Base-by-base conservation (phyloP, 345 rosid species). In the Pelargonium nanum region DNA sequence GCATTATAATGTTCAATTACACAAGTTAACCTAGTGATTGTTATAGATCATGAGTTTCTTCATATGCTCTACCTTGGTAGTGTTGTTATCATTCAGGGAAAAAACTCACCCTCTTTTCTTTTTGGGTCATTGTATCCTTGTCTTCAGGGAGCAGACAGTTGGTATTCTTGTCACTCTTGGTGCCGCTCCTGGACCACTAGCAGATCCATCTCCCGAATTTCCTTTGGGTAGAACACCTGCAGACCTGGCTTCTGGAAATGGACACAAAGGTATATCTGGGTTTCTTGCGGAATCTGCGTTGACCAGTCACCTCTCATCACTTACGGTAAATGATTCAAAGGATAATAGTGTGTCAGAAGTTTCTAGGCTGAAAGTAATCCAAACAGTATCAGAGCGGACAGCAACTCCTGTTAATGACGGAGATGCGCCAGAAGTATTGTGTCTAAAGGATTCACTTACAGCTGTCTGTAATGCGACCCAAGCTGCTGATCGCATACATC, bases 211-310 rank as follows among this genome's bases (percentile, higher is more conserved):
- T 66, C 95, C 89, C 12, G 95, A 88, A 67, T 78, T 70, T 79
- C 96, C 92, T 30, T 61, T 74, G 68, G 84, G 90, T 53, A 85
- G 84, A 81, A 77, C 90, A 23, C 85, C 98, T 60, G 95, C 96
- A 5, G 98, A 91, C 70, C 78, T 91, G 78, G 98, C 96, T 70
- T 91, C 95, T 45, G 74, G 54, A 69, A 80, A 86, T 57, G 95
- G 95, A 61, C 88, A 91, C 67, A 88, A 90, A 75, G 98, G 98
- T 56, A 91, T 88, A 20, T 88, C 96, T 17, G 96, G 96, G 40
- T 91, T 80, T 61, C 95, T 91, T 56, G 98, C 95, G 8, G 98
- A 91, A 82, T 85, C 90, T 53, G 78, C 85, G 51, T 77, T 91
- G 69, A 88, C 95, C 51, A 77, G 85, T 70, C 74, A 79, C 61